A percentile compares a stretch with the other conserved stretches of the same genome.
These are phyloP conservation scores for Magnolia kwangsiensis DNA, from an alignment of 164 flowering plant species.

Conservation along the genomic window DNA sequence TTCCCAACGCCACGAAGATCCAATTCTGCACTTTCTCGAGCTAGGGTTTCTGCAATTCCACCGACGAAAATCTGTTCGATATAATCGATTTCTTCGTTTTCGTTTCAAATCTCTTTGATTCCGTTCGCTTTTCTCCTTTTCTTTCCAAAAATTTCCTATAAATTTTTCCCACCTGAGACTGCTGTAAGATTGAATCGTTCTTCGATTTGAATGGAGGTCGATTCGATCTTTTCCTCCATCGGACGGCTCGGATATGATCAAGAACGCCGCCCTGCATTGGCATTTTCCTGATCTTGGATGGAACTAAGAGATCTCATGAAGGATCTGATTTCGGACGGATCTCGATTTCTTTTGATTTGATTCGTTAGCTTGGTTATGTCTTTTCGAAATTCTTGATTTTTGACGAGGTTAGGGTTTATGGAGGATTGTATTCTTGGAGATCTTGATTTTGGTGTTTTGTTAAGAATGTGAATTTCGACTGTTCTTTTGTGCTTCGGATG, in stretches of 20 bases:
- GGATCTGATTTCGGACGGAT: background rate
- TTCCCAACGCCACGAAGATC: background rate
- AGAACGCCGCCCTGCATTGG: background rate
- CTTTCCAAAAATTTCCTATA: background rate
- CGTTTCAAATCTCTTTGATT: background rate
- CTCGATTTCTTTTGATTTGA: background rate
- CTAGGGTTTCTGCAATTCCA: conserved; percentile 7
- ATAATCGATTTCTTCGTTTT: background rate
- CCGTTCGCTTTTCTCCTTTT: background rate
- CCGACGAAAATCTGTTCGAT: background rate
- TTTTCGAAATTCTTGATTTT: background rate
- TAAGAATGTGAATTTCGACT: background rate
- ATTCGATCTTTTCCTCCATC: background rate
- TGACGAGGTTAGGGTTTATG: background rate
- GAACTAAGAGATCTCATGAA: background rate
- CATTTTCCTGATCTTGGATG: background rate
- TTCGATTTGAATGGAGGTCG: background rate
- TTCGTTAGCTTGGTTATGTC: background rate
- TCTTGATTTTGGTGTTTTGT: background rate
- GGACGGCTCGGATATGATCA: background rate
- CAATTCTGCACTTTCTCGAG: background rate
- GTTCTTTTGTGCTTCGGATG: background rate
- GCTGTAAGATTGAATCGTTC: background rate
- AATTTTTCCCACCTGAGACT: background rate
- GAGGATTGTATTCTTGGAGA: background rate